Evolutionary conservation across 1,284 basidiomycete genomes (phyloP).

Genomic region (Hymenochaete sp.): DNA sequence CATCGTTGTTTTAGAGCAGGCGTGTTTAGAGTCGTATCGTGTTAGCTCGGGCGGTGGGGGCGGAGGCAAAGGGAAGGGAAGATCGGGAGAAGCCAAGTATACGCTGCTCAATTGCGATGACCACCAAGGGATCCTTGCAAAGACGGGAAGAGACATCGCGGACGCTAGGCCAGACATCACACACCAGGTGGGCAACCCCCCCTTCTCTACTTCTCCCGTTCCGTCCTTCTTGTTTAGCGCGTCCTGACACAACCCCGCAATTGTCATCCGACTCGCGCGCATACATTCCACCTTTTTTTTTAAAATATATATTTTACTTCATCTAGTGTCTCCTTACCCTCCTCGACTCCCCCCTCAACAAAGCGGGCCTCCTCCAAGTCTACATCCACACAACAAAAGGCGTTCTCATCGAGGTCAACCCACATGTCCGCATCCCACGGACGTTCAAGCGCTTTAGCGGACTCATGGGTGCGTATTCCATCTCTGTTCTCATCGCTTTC

Average conservation of each 20-base stretch:
- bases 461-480: constrained; percentile 77
- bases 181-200: constrained; percentile 67
- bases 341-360: constrained; percentile 96
- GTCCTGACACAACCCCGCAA: background rate
- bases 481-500: constrained; percentile 5
- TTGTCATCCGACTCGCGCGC: constrained; percentile 1
- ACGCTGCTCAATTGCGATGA: constrained; percentile 98
- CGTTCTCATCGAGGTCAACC: constrained; percentile 97
- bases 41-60: constrained; percentile 47
- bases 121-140: constrained; percentile 96
- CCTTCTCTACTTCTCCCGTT: constrained; percentile 4
- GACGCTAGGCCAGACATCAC: constrained; percentile 98
- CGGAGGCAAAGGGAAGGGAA: constrained; percentile 34
- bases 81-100: constrained; percentile 84
- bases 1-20: constrained; percentile 86
- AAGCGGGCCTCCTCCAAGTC: constrained; percentile 92
- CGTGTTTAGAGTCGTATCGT: constrained; percentile 93
- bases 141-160: constrained; percentile 96
- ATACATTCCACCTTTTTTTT: constrained; percentile 12
- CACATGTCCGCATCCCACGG: constrained; percentile 92
- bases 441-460: constrained; percentile 99
- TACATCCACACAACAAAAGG: constrained; percentile 98
- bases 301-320: no score
- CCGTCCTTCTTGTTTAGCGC: background rate
- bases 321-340: constrained; percentile 87